phyloP scores from a whole-genome alignment of 208 protist genomes.

The Acanthamoeba sp. region DNA sequence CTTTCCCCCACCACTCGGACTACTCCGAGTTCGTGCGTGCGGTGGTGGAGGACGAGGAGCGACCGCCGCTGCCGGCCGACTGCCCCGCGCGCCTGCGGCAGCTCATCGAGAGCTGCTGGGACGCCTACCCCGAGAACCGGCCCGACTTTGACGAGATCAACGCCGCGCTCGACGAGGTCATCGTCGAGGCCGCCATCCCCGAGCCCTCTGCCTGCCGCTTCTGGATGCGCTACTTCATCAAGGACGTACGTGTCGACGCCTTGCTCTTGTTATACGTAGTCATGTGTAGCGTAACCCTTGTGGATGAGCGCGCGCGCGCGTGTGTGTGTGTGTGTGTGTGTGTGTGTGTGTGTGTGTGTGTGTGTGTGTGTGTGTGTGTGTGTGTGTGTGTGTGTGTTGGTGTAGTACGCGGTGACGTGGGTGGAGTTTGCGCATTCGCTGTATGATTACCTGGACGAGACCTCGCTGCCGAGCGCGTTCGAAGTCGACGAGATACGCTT shows the following conservation, averaged over 20 bases:
- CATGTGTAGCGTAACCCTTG: no score
- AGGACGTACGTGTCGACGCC: no score
- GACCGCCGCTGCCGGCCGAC: conserved; percentile 78
- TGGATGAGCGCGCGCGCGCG: neutral
- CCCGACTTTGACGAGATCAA: conserved; percentile 45
- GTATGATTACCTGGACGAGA: neutral
- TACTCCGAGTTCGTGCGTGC: conserved; percentile 77
- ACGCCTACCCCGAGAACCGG: conserved; percentile 37
- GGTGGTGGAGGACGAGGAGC: conserved; percentile 74
- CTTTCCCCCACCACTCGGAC: conserved; percentile 78
- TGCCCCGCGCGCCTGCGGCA: conserved; percentile 24
- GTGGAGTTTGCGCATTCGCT: neutral
- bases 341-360: neutral
- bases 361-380: no score
- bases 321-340: neutral
- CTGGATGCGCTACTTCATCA: conserved; percentile 18
- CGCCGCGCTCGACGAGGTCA: neutral
- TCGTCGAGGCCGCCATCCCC: neutral
- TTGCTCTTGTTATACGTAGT: no score
- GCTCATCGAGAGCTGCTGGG: conserved; percentile 70
- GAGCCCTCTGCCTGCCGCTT: neutral
- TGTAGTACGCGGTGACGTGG: neutral
- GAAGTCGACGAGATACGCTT: neutral
- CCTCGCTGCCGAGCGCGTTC: neutral
- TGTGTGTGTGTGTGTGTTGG: neutral